Conservation (phyloP, 495 filamentous ascomycete species). For the Daldinia grandis region DNA sequence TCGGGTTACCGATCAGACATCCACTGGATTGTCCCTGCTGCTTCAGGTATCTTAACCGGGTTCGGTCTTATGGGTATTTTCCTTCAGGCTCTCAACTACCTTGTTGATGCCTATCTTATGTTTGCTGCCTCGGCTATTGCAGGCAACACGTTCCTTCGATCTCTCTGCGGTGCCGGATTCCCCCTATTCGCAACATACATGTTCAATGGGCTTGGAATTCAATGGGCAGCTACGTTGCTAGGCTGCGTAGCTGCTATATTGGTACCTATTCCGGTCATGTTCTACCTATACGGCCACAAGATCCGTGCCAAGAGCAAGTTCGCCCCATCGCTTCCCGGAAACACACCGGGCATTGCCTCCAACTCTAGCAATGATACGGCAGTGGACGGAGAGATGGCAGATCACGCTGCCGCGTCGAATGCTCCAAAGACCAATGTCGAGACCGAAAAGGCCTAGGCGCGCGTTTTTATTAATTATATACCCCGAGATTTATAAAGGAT, state of each 20-base stretch:
- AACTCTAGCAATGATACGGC: conserved; percentile 37
- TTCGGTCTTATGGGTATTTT: conserved; percentile 80
- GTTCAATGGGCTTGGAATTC: conserved; percentile 78
- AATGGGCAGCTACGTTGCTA: conserved; percentile 80
- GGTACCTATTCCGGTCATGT: conserved; percentile 77
- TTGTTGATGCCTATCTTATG: conserved; percentile 89
- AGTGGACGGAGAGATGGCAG: conserved; percentile 23
- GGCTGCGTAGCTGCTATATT: conserved; percentile 74
- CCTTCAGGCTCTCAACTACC: conserved; percentile 84
- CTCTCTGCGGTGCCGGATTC: conserved; percentile 77
- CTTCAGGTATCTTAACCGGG: conserved; percentile 68
- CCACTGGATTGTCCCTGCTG: conserved; percentile 84
- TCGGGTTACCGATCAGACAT: conserved; percentile 68
- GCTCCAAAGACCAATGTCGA: conserved; percentile 33
- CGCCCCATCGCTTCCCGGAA: conserved; percentile 62
- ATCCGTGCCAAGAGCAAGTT: conserved; percentile 73
- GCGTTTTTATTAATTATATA: conserved; percentile 8
- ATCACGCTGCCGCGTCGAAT: conserved; percentile 42
- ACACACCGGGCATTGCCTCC: conserved; percentile 23
- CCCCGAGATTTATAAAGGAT: background rate
- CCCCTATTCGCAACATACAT: conserved; percentile 85
- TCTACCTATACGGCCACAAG: conserved; percentile 68
- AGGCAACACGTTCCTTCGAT: conserved; percentile 88
- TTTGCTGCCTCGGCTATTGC: conserved; percentile 89
- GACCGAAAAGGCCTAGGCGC: conserved; percentile 28